Percentiles rank a stretch among this genome's conserved stretches.
These are phyloP conservation scores for Linaria vulgaris DNA, from an alignment of 257 asterid genomes.

Conservation along the genomic window DNA sequence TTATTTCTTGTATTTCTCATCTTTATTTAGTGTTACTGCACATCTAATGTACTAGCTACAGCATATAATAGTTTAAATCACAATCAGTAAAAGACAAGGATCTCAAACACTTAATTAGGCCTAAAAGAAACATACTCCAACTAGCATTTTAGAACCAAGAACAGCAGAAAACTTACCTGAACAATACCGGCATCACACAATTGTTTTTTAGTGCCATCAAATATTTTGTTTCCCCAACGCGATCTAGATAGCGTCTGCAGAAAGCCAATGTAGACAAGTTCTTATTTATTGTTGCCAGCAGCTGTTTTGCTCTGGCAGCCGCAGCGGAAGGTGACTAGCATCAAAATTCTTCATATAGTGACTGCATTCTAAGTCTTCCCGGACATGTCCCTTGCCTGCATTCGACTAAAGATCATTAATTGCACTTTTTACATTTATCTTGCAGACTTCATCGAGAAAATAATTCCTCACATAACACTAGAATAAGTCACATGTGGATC, in stretches of 20 bases:
- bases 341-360: constrained; percentile 98
- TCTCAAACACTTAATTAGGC: no score
- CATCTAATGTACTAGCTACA: no score
- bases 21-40: no score
- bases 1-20: no score
- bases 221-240: constrained; percentile 91
- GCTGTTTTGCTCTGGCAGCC: constrained; percentile 88
- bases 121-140: no score
- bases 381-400: constrained; percentile 86
- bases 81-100: no score
- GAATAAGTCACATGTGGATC: constrained; percentile 71
- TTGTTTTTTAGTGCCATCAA: constrained; percentile 93
- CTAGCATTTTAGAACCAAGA: no score
- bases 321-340: constrained; percentile 82
- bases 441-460: neutral
- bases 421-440: constrained; percentile 12
- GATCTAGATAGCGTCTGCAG: constrained; percentile 94
- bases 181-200: constrained; percentile 90
- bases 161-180: constrained; percentile 53
- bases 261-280: constrained; percentile 93
- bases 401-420: neutral
- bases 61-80: no score
- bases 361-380: constrained; percentile 99
- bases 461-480: neutral
- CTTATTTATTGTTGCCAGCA: constrained; percentile 83